Base-by-base conservation (phyloP, 352 stramenopile species). In the Pythium pyrilobum region DNA sequence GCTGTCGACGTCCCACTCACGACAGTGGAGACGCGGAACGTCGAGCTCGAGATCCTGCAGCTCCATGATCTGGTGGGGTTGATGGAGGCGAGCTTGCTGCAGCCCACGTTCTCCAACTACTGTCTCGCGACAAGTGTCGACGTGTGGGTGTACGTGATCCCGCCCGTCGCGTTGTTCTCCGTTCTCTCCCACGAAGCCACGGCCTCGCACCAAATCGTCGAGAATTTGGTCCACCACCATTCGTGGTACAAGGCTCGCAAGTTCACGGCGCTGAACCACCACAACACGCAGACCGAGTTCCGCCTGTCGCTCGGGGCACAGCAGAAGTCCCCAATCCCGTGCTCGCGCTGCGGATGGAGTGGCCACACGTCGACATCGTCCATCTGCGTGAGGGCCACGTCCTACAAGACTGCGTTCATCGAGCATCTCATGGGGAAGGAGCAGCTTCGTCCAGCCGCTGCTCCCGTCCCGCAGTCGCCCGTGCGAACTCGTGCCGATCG, bases 31-130 rank as follows among this genome's bases (percentile, higher is more conserved):
- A 74, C 65, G 20, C 66, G 69, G 5, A 66, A 76, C 44, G 62
- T 84, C 5, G 75, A 86, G 39, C 60, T 86, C 9, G 68, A 86
- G 34, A 74, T 86, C n/a, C 44, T 86, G 0, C 71, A 82, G 42
- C 18, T 55, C 11, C 62, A 77, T 40, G 72, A 86, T 52, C 56
- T 62, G 4, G 62, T 74, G 11, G 75, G 75, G 2, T 21, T 86
- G 5, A 51, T 74, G 31, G 75, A 86, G 21, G 59, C 48, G 5
- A 72, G 68, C 27, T 20, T 67, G 3, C 61, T 81, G 51, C 55
- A 69, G 38, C 23, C 61, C 12, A 56, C 59, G 4, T 87, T 85
- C 44, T 51, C 61, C 1, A 72, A 63, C 40, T 80, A 81, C 44
- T 84, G 77, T 31, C 58, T 78, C 12, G 70, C 76, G 6, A 71